These are phyloP conservation scores for Bipolaris gigantea DNA, from an alignment of 2,329 filamentous ascomycete genomes.

Conservation along the genomic window DNA sequence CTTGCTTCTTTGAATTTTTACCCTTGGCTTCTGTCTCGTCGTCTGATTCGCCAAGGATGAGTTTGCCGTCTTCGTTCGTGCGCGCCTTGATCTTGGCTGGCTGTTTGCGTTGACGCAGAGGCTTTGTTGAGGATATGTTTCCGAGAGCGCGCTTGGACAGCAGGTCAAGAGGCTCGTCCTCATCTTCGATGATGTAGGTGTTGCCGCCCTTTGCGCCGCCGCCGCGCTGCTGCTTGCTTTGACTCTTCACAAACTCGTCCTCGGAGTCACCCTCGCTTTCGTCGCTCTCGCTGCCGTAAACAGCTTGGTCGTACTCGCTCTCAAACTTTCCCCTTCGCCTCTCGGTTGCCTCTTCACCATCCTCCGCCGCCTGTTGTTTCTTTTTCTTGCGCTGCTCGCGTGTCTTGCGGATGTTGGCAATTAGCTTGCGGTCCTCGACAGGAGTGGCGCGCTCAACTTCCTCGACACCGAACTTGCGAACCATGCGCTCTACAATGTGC, in stretches of 20 bases:
- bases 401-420: conserved; percentile 93
- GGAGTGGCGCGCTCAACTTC: conserved; percentile 78
- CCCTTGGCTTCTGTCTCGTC: conserved; percentile 32
- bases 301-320: conserved; percentile 93
- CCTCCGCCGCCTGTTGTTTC: conserved; percentile 69
- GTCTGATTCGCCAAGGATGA: conserved; percentile 66
- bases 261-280: conserved; percentile 55
- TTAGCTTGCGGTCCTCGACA: conserved; percentile 83
- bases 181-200: conserved; percentile 90
- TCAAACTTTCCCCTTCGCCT: conserved; percentile 69
- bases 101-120: conserved; percentile 63
- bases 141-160: conserved; percentile 86
- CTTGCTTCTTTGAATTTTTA: conserved; percentile 39
- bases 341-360: conserved; percentile 50
- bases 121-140: conserved; percentile 90
- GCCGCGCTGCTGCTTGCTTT: conserved; percentile 30
- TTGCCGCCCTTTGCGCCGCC: conserved; percentile 56
- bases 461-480: conserved; percentile 85
- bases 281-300: conserved; percentile 70
- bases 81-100: conserved; percentile 49
- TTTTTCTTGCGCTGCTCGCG: conserved; percentile 89
- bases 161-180: conserved; percentile 92
- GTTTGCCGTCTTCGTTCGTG: conserved; percentile 74
- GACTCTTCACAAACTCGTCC: conserved; percentile 41
- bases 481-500: conserved; percentile 93